Evolutionary conservation across 2,329 filamentous ascomycete genomes (phyloP).

Genomic region (Sclerotinia minor): DNA sequence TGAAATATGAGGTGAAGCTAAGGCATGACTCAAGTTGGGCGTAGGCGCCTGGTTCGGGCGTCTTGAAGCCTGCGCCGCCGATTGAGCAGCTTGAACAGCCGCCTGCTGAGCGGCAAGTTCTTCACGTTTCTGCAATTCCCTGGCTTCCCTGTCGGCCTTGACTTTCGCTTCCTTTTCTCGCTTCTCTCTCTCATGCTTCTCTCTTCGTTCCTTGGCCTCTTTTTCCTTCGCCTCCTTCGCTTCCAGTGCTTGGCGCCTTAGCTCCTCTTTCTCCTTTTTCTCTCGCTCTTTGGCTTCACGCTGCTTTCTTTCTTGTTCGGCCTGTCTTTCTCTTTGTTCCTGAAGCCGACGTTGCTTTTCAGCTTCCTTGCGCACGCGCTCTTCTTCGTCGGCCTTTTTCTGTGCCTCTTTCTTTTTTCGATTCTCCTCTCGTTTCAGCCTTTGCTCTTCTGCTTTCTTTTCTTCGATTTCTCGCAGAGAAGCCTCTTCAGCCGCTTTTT

Average conservation of each 20-base stretch:
- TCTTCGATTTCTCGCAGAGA: constrained; percentile 73
- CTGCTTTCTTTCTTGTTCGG: constrained; percentile 80
- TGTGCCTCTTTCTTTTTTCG: constrained; percentile 88
- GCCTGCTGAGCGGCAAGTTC: constrained; percentile 44
- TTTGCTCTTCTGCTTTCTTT: constrained; percentile 77
- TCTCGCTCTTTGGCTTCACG: constrained; percentile 78
- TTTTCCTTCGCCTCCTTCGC: constrained; percentile 65
- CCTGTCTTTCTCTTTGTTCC: constrained; percentile 83
- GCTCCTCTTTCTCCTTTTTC: constrained; percentile 82
- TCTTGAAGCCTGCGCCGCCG: constrained; percentile 48
- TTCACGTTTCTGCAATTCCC: constrained; percentile 53
- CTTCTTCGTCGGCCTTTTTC: constrained; percentile 87
- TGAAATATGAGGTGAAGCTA: constrained; percentile 76
- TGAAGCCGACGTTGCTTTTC: constrained; percentile 77
- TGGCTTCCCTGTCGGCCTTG: constrained; percentile 48
- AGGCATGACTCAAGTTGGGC: constrained; percentile 56
- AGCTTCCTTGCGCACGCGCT: constrained; percentile 78
- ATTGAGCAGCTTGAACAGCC: constrained; percentile 43
- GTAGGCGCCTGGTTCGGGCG: constrained; percentile 49
- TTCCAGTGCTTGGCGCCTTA: constrained; percentile 76
- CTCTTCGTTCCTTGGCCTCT: constrained; percentile 56
- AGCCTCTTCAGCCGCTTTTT: constrained; percentile 84
- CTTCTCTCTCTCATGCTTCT: constrained; percentile 59
- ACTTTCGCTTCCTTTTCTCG: constrained; percentile 57
- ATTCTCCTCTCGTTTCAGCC: constrained; percentile 82